Base-by-base conservation (phyloP, 306 rosid species). In the Rosa rugosa region DNA sequence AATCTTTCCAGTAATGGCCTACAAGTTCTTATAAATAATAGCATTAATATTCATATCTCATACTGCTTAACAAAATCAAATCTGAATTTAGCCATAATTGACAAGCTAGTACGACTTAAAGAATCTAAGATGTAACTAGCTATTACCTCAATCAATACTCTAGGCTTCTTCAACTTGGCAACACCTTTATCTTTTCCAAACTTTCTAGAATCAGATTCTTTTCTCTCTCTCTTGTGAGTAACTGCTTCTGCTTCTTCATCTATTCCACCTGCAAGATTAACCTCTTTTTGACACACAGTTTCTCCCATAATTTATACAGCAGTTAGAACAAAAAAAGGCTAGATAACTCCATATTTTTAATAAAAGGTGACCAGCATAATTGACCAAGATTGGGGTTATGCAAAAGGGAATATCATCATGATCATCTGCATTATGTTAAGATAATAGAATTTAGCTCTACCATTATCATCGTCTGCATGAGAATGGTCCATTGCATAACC, bases 61-160 rank as follows among this genome's bases (percentile, higher is more conserved):
- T 40, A 40, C 44, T 40, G 44, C 44, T 40, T 40, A 0, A 40
- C 5, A 40, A 40, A 40, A 40, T 1, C 44, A 40, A 40, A 40
- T 40, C 44, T 40, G 44, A 40, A 40, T 6, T 40, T 5, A 4
- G 44, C 44, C 44, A 40, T 40, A 40, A 60, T 25, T 59, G 57
- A 44, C 57, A 25, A 62, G 18, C 41, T n/a, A 80, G 57, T 13
- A 8, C 3, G 34, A 54, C 80, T 27, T 34, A 18, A 83, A 56
- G 49, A 71, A 56, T 46, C 45, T 22, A 77, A 69, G 40, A 40
- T 59, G 25, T 13, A 36, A 78, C 54, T 49, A 65, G 75, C 20
- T 25, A 71, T 83, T 94, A 94, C 98, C 98, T 94, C 98, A 85
- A 94, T 86, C 76, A 88, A 71, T 74, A 91, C 98, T 87, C 75